Percentiles rank a stretch among this genome's conserved stretches.
Evolutionary conservation across 305 asterid genomes (phyloP).

Genomic region (Fraxinus xanthoxyloides): DNA sequence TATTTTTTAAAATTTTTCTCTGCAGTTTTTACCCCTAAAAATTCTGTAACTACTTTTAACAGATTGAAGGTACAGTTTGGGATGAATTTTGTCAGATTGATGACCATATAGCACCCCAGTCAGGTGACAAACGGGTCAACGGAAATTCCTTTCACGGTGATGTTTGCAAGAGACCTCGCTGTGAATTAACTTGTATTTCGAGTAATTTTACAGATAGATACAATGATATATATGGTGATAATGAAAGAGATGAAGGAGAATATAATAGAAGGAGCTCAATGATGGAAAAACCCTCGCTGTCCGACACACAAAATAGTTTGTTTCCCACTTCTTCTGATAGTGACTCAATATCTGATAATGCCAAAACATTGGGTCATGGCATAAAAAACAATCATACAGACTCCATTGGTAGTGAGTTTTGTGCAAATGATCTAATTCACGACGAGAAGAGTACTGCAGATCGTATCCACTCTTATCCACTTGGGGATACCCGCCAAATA

Average conservation of each 20-base stretch:
- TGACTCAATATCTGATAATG: slow-evolving; percentile 36
- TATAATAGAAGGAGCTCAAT: slow-evolving; percentile 36
- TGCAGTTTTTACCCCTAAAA: slow-evolving; percentile 45
- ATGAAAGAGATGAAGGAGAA: slow-evolving; percentile 33
- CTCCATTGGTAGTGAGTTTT: slow-evolving; percentile 36
- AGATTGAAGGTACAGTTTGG: slow-evolving; percentile 63
- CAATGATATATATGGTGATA: slow-evolving; percentile 29
- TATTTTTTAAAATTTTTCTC: slow-evolving; percentile 32
- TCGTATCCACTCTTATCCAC: slow-evolving; percentile 50
- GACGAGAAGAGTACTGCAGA: slow-evolving; percentile 38
- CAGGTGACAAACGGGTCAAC: slow-evolving; percentile 29
- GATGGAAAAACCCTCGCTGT: slow-evolving; percentile 46
- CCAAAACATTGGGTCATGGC: slow-evolving; percentile 35
- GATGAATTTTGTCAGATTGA: slow-evolving; percentile 53
- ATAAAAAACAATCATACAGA: slow-evolving; percentile 39
- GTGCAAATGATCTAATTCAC: slow-evolving; percentile 38
- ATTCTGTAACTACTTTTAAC: slow-evolving; percentile 46
- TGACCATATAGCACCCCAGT: slow-evolving; percentile 65
- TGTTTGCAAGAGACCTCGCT: slow-evolving; percentile 39
- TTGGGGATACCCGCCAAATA: slow-evolving; percentile 44
- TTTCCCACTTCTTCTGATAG: slow-evolving; percentile 38
- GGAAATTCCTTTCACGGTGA: slow-evolving; percentile 34
- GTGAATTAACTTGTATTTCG: slow-evolving; percentile 32
- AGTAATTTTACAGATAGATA: slow-evolving; percentile 34
- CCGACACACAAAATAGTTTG: slow-evolving; percentile 34